Base-by-base conservation (phyloP, 2,329 filamentous ascomycete species). In the Aspergillus hortae region DNA sequence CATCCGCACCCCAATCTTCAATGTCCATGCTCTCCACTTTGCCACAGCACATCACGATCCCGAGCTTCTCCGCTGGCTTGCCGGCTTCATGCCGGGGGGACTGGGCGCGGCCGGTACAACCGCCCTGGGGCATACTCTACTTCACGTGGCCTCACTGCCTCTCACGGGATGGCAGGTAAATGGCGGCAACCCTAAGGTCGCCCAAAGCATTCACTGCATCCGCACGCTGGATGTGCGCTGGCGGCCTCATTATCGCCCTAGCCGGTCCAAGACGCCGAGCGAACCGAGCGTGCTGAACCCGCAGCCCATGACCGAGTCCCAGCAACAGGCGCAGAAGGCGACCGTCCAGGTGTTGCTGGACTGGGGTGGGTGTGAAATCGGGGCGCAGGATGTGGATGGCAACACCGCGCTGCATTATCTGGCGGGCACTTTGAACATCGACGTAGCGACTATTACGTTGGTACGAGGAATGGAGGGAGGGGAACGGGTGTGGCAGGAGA, bases 111-210 rank as follows among this genome's bases (percentile, higher is more conserved):
- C 42, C n/a, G 42, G 42, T 2, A 32, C 25, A 3, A 55, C 49
- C 11, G 42, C 46, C 5, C 35, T 55, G n/a, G 49, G 53, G 12
- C 49, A 55, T 30, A 55, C 46, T 6, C 43, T 55, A 4, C 53
- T 55, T 33, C 49, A 55, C 35, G 48, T 55, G 14, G 49, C 50
- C 6, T 55, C 42, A 27, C 15, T 55, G 6, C 53, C 53, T 27
- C 38, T 53, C 17, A 49, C 36, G 2, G 15, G 14, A 19, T 9
- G 32, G n/a, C 47, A 49, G 12, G 52, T 44, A 4, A 38, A 25
- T 12, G 43, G 17, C 2, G 15, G 12, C 4, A 46, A 45, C 15
- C 43, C 49, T 27, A 44, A 50, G 9, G 27, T 50, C 5, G 36
- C 47, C 2, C 44, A 32, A 45, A 55, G 50, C 21, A 49, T 55